These are phyloP conservation scores for Tetracladium marchalianum DNA, from an alignment of 495 filamentous ascomycete species.

Conservation along the genomic window DNA sequence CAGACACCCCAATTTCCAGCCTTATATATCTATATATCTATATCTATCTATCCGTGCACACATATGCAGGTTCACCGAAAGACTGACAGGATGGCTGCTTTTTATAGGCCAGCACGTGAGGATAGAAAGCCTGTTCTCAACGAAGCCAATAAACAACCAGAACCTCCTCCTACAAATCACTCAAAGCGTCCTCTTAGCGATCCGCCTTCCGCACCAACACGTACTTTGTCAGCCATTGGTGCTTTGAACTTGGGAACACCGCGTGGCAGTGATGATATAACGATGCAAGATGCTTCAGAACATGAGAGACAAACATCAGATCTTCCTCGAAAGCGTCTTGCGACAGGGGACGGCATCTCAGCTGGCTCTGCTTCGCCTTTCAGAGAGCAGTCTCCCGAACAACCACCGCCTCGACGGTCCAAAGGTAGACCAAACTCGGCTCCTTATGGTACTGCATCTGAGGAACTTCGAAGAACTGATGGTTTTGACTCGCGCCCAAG, in stretches of 20 bases:
- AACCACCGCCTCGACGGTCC: neutral
- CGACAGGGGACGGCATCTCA: neutral
- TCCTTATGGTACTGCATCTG: neutral
- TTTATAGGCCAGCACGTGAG: neutral
- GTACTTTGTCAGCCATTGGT: neutral
- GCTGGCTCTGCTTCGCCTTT: constrained; percentile 3
- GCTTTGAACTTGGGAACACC: constrained; percentile 1
- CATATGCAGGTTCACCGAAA: no score
- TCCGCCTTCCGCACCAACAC: no score
- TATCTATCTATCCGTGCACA: no score
- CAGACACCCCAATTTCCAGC: no score
- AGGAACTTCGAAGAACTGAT: neutral
- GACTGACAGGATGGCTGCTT: neutral
- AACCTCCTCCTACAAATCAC: no score
- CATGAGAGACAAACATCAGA: neutral
- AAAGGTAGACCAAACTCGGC: constrained; percentile 1
- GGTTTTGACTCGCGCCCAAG: neutral
- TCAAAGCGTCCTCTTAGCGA: no score
- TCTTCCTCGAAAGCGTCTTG: neutral
- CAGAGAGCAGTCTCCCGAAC: neutral
- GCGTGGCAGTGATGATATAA: neutral
- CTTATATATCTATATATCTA: neutral
- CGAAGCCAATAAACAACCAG: neutral
- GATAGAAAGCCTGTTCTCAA: neutral
- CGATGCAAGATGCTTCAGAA: neutral